Conservation (phyloP, 352 stramenopile species). For the Phytophthora crassamura region DNA sequence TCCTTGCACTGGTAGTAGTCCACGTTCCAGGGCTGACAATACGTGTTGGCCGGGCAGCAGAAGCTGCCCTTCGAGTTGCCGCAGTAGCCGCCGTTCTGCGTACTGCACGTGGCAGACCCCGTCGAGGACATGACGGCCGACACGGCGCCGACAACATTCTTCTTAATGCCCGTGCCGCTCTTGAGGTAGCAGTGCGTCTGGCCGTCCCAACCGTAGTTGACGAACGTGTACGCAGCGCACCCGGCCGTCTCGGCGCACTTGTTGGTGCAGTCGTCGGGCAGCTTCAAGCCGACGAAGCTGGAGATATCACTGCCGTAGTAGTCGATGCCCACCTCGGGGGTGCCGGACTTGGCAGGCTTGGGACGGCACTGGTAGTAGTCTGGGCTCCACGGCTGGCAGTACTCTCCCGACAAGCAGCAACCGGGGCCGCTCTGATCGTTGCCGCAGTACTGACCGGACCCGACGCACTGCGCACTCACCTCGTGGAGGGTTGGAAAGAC, state of each 20-base stretch:
- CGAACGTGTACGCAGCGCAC: slow-evolving; percentile 38
- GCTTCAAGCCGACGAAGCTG: slow-evolving; percentile 28
- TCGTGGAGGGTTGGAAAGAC: no score
- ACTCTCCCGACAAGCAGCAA: slow-evolving; percentile 46
- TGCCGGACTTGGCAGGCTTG: slow-evolving; percentile 35
- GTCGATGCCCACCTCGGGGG: slow-evolving; percentile 39
- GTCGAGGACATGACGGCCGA: slow-evolving; percentile 24
- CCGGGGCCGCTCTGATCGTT: slow-evolving; percentile 22
- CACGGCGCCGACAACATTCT: slow-evolving; percentile 13
- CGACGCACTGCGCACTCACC: no score
- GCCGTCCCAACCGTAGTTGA: slow-evolving; percentile 36
- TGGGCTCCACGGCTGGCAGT: slow-evolving; percentile 55
- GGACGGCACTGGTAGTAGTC: slow-evolving; percentile 52
- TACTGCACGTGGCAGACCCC: slow-evolving; percentile 24
- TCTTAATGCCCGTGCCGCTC: slow-evolving; percentile 20
- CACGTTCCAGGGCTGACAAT: slow-evolving; percentile 55
- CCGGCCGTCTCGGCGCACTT: slow-evolving; percentile 17
- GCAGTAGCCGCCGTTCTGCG: slow-evolving; percentile 22
- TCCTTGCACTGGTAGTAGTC: slow-evolving; percentile 51
- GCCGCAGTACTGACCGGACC: slow-evolving; percentile 28
- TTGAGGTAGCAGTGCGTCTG: slow-evolving; percentile 50
- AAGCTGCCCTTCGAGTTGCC: slow-evolving; percentile 34
- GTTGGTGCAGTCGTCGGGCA: slow-evolving; percentile 17
- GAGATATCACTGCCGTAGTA: slow-evolving; percentile 48
- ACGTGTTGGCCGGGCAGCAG: slow-evolving; percentile 42